Evolutionary conservation across 352 stramenopile species (phyloP).

Genomic region (Phytopythium mirpurense): DNA sequence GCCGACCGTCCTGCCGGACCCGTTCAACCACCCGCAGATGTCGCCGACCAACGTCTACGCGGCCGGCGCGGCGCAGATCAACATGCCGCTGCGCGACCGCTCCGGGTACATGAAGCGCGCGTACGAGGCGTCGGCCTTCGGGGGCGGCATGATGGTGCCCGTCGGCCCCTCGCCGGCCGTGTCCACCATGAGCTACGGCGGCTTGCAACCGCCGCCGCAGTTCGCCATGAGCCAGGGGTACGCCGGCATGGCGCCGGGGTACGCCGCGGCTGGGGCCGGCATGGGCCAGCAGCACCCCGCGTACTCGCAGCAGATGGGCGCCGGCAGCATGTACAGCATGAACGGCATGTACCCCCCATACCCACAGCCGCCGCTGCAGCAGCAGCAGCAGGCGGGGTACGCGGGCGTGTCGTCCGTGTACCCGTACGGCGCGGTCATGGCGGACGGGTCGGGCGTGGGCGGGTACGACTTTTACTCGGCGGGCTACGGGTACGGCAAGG

Average conservation of each 20-base stretch:
- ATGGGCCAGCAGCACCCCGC: not conserved
- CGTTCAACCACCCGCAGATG: slow-evolving; percentile 33
- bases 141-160: slow-evolving; percentile 21
- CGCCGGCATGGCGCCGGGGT: slow-evolving; percentile 11
- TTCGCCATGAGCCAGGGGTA: slow-evolving; percentile 12
- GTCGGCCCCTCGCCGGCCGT: slow-evolving; percentile 12
- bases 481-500: slow-evolving; percentile 48
- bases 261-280: not conserved
- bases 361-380: no score
- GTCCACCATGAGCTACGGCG: slow-evolving; percentile 34
- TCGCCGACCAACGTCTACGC: slow-evolving; percentile 26
- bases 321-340: slow-evolving; percentile 25
- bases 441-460: slow-evolving; percentile 6
- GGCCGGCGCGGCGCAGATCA: slow-evolving; percentile 34
- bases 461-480: slow-evolving; percentile 63
- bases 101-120: slow-evolving; percentile 46
- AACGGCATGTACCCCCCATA: slow-evolving; percentile 27
- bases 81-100: slow-evolving; percentile 53
- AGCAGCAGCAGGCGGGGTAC: slow-evolving; percentile 30
- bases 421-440: slow-evolving; percentile 24
- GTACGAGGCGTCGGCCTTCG: slow-evolving; percentile 26
- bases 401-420: slow-evolving; percentile 35
- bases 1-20: slow-evolving; percentile 17
- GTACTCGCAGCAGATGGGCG: slow-evolving; percentile 8
- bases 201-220: slow-evolving; percentile 2